Evolutionary conservation across 495 filamentous ascomycete genomes (phyloP), one percentile per base, ranked within the genome.

Genomic region (Talaromyces proteolyticus): DNA sequence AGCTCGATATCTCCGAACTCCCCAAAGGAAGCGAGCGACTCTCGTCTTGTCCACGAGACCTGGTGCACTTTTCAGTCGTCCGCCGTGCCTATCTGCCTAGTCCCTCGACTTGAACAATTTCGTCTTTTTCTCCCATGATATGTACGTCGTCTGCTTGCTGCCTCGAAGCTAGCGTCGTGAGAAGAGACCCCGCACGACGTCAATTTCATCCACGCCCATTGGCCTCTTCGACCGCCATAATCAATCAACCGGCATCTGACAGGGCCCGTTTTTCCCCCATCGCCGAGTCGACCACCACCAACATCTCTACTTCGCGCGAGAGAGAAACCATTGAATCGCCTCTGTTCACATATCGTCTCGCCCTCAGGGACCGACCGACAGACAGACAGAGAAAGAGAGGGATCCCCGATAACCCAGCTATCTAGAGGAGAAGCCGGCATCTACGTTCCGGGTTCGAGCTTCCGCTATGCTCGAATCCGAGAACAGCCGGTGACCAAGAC

Each of bases 391-490:
- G 44, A 47, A 37, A 47, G 44, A 22, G 47, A 17, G 25, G 29
- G 14, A 34, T 34, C 8, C 29, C 29, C 8, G 29, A n/a, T n/a
- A n/a, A n/a, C n/a, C n/a, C n/a, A n/a, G n/a, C n/a, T n/a, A n/a
- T n/a, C n/a, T n/a, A n/a, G n/a, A n/a, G n/a, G n/a, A n/a, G n/a
- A 20, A 24, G 41, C 49, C 53, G 46, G 54, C 54, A 52, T 57
- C 58, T 71, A 63, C 64, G 61, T 69, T 70, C 64, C 68, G 68
- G 71, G 64, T 65, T 49, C 65, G 65, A 66, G 66, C 67, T 56
- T 49, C 47, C 71, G 68, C 64, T 67, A 73, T 75, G 72, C 68
- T 73, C 64, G 69, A 57, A 56, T 69, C 65, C 66, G 64, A 64
- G 69, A 66, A 55, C 66, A 64, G 62, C 70, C 67, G 67, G 69